Percentiles rank a stretch among this genome's conserved stretches.
Evolutionary conservation across 768 basidiomycete species (phyloP).

Genomic region (Hygrocybe punicea): DNA sequence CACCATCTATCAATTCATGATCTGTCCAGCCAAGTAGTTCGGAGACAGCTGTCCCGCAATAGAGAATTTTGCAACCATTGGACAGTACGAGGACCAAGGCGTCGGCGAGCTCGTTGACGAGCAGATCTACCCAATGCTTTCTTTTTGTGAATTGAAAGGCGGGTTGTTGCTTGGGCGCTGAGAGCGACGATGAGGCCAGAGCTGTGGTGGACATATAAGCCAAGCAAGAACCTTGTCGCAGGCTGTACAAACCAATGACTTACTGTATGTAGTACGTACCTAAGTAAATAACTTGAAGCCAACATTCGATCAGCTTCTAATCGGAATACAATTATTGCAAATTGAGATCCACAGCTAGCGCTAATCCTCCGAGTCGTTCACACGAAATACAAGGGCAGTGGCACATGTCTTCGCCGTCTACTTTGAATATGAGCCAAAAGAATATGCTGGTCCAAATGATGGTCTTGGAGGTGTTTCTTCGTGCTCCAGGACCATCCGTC

Average conservation of each 20-base stretch:
- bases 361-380: too few relatives aligned
- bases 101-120: slow-evolving; percentile 73
- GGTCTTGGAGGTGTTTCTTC: too few relatives aligned
- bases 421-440: too few relatives aligned
- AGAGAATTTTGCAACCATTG: slow-evolving; percentile 57
- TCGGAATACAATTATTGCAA: background rate
- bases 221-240: background rate
- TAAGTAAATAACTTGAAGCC: too few relatives aligned
- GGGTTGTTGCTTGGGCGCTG: slow-evolving; percentile 21
- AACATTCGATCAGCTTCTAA: background rate
- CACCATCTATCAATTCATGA: slow-evolving; percentile 64
- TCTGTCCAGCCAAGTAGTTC: slow-evolving; percentile 79
- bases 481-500: too few relatives aligned
- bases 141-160: slow-evolving; percentile 82
- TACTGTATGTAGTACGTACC: too few relatives aligned
- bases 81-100: slow-evolving; percentile 68
- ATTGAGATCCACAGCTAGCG: too few relatives aligned
- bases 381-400: too few relatives aligned
- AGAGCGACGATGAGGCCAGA: slow-evolving; percentile 13
- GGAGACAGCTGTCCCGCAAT: slow-evolving; percentile 62
- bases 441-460: too few relatives aligned
- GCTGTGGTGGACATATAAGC: slow-evolving; percentile 7
- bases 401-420: too few relatives aligned
- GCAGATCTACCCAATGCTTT: slow-evolving; percentile 82
- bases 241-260: too few relatives aligned